phyloP scores from a whole-genome alignment of 352 stramenopile genomes.

The Plasmopara muralis region DNA sequence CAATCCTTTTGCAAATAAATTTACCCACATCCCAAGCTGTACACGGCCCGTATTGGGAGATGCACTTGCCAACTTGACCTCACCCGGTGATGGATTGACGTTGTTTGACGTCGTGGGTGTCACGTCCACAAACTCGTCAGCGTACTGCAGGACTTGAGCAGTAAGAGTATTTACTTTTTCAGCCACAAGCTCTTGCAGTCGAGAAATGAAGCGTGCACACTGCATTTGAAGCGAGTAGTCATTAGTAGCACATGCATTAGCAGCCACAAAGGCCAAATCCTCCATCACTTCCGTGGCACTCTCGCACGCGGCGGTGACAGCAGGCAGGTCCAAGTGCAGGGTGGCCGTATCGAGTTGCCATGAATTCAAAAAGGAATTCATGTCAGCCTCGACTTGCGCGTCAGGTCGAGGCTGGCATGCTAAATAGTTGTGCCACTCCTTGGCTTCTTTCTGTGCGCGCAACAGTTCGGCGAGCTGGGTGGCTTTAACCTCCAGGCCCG shows the following conservation, averaged over 20 bases:
- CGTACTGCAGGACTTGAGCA: conserved; percentile 62
- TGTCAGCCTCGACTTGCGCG: conserved; percentile 60
- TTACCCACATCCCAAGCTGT: conserved; percentile 66
- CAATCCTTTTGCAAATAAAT: conserved; percentile 63
- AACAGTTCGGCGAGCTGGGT: conserved; percentile 55
- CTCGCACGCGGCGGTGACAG: conserved; percentile 39
- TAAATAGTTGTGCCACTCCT: conserved; percentile 73
- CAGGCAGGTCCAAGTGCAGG: conserved; percentile 29
- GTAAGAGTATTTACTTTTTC: conserved; percentile 65
- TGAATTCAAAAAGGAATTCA: conserved; percentile 79
- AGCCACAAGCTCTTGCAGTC: conserved; percentile 48
- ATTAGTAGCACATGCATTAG: conserved; percentile 50
- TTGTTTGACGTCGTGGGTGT: conserved; percentile 20
- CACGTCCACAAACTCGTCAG: conserved; percentile 63
- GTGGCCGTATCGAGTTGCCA: conserved; percentile 56
- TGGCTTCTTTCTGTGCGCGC: conserved; percentile 52
- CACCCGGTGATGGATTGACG: conserved; percentile 28
- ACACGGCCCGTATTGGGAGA: conserved; percentile 31
- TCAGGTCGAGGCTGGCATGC: conserved; percentile 63
- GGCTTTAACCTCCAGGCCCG: conserved; percentile 52
- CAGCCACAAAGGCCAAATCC: conserved; percentile 49
- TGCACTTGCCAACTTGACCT: conserved; percentile 60
- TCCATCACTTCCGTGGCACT: conserved; percentile 54
- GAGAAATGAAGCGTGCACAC: conserved; percentile 36
- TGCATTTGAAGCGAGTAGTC: conserved; percentile 33